Conservation (phyloP, 2,329 filamentous ascomycete genomes). For the Cucurbitaria berberidis region DNA sequence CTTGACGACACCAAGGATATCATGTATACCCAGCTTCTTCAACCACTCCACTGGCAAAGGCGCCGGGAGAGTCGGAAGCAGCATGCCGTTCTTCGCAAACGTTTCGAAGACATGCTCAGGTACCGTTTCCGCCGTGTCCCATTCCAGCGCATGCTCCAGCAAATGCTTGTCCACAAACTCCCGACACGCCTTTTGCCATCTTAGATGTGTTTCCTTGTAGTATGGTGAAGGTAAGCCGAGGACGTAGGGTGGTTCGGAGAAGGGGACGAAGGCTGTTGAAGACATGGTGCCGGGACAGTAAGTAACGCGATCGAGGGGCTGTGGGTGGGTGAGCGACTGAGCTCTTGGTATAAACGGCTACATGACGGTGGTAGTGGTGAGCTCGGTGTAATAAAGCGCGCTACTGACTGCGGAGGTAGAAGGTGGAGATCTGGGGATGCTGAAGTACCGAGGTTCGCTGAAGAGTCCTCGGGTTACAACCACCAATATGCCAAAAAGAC, state of each 20-base stretch:
- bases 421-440: constrained; percentile 11
- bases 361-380: constrained; percentile 6
- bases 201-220: constrained; percentile 69
- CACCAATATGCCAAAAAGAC: too few species aligned
- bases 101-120: constrained; percentile 68
- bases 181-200: constrained; percentile 72
- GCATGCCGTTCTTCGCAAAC: constrained; percentile 71
- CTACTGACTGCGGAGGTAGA: constrained; percentile 4
- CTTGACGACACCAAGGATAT: constrained; percentile 69
- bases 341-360: background rate
- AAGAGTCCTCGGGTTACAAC: too few species aligned
- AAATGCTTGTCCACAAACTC: constrained; percentile 70
- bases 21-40: constrained; percentile 67
- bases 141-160: constrained; percentile 68
- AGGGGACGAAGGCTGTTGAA: constrained; percentile 59
- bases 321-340: background rate
- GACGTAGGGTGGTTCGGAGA: constrained; percentile 76
- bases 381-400: constrained; percentile 10
- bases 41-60: constrained; percentile 73
- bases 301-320: background rate
- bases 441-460: constrained; percentile 13
- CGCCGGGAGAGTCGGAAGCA: constrained; percentile 72
- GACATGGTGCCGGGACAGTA: constrained; percentile 30
- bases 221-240: constrained; percentile 73
- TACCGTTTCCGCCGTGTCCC: constrained; percentile 70